Base-by-base conservation (phyloP, 352 stramenopile genomes). In the Phytophthora constricta region DNA sequence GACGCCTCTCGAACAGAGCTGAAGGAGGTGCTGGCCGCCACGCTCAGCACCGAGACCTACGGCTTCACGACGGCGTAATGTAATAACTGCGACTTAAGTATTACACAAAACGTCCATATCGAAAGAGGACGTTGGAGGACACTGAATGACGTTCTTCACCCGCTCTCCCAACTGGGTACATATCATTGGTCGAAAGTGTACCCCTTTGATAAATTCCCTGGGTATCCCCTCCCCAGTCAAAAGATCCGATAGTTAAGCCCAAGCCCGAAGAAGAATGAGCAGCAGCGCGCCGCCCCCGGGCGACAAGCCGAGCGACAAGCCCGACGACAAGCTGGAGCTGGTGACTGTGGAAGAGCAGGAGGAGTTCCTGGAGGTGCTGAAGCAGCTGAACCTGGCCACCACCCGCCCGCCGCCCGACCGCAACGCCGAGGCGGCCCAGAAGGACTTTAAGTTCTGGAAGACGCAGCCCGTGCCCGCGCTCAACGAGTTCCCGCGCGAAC, bases 371-470 rank as follows among this genome's bases (percentile, higher is more conserved):
- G 65, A 77, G 45, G 76, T 92, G 48, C 66, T 92, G 20, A 87
- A 89, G 59, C 81, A 92, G 70, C 65, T 92, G 20, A 82, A 87
- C 33, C 66, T 90, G 47, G 81, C 72, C 20, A 58, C 68, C 4
- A 25, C 50, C 5, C 61, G 34, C 10, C 57, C 49, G 41, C 3
- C 58, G 19, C 50, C 60, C 25, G 65, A 77, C 45, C 58, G 70
- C 20, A 55, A 45, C 20, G 55, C 55, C 8, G 11, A 51, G 3
- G 72, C 63, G 19, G 59, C 49, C 2, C 66, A 84, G 58, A 80
- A 91, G 31, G 87, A 93, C 52, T 92, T 96, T 76, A 96, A 96
- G 72, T 98, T 98, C 72, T 98, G 93, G 93, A 96, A 94, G 59
- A 98, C 91, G 50, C 93, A 98, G 73, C 92, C 92, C 0, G 92